Evolutionary conservation across 2,329 filamentous ascomycete genomes (phyloP), one percentile per base, ranked within the genome.

Genomic region (Diaporthe caulivora): DNA sequence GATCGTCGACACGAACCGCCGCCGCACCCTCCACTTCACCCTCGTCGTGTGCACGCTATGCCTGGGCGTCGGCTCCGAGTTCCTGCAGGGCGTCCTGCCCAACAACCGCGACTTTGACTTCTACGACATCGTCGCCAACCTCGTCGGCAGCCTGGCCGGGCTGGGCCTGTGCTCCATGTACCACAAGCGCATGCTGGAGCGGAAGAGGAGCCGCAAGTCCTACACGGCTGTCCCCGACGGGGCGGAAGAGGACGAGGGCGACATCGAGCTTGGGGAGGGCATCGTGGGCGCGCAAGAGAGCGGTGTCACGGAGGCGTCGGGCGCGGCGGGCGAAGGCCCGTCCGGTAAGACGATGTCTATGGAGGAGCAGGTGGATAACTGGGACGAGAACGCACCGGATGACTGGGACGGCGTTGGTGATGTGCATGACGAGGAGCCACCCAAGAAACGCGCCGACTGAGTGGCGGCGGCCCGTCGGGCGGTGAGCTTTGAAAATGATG

Each of bases 111-210:
- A 87, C 21, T 92, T 92, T 77, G 97, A 99, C 80, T 85, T 93
- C 64, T 94, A 92, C 80, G 95, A 98, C 81, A 94, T 99, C 75
- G 86, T 95, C 70, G 95, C 95, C 80, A 99, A 99, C 81, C 83
- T 98, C 0, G 85, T 94, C 53, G 97, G 97, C 54, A 96, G 93
- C 76, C 83, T 93, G 18, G 85, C 87, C 0, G 95, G 90, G 0
- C 81, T 98, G 26, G 92, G 88, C 0, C 81, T 97, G 26, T 97
- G 94, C 81, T 92, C 91, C 72, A 96, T 94, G 93, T 99, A 99
- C 81, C 97, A 99, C 84, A 93, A 94, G 80, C 92, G 97, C 74
- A 98, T 98, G 95, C 86, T 98, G 51, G 96, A 98, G 83, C 89
- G 97, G 75, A 94, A 93, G 81, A 89, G 95, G 74, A 87, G 91